Conservation (phyloP, 2,329 filamentous ascomycete species). For the Cercospora sojina region DNA sequence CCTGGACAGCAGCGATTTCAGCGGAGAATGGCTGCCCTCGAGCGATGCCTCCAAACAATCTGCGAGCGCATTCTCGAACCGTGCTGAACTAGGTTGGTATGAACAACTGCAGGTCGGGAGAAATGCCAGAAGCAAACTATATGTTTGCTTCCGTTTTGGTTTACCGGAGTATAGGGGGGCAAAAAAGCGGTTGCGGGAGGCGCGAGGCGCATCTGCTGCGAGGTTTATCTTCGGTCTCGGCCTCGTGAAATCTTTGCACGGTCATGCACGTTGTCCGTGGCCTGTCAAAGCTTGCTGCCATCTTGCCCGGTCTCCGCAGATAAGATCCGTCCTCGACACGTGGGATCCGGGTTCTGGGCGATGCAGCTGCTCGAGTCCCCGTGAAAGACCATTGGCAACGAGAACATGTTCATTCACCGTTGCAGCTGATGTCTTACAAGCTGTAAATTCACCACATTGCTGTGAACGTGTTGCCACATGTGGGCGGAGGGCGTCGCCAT, state of each 20-base stretch:
- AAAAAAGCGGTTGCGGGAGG: neutral
- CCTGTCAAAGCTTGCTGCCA: neutral
- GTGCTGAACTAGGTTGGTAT: neutral
- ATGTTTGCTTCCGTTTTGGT: too few species aligned
- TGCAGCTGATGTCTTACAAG: neutral
- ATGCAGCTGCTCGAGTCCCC: neutral
- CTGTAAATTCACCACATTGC: neutral
- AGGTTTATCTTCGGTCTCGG: neutral
- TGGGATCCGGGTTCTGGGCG: slow-evolving; percentile 3
- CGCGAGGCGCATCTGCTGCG: neutral
- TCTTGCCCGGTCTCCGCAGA: neutral
- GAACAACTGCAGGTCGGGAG: neutral
- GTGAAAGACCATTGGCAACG: neutral
- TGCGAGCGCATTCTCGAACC: neutral
- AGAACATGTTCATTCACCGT: neutral
- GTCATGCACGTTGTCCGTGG: neutral
- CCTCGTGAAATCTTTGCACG: neutral
- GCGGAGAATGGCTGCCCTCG: neutral
- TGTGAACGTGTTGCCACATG: neutral
- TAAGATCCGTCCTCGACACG: slow-evolving; percentile 11
- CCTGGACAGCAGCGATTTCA: neutral
- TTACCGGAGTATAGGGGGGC: too few species aligned
- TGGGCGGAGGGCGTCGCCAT: neutral
- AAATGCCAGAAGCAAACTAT: neutral
- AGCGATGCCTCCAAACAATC: neutral